Evolutionary conservation across 768 basidiomycete genomes (phyloP).

Genomic region (Rhizopogon vinicolor): DNA sequence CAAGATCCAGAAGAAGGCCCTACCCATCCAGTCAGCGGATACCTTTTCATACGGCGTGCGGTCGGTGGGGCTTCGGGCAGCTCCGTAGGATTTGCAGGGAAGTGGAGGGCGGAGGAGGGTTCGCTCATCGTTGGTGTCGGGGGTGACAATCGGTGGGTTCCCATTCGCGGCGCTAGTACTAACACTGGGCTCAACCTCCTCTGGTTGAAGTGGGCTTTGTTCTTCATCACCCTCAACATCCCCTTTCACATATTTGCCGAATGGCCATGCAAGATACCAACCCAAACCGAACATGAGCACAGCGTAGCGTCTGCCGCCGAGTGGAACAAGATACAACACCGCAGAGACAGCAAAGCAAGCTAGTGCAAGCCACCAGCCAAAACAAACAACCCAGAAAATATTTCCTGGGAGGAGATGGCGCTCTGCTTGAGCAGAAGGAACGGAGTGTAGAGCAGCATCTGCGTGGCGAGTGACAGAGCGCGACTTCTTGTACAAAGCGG

Average conservation of each 20-base stretch:
- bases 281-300: slow-evolving; percentile 87
- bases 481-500: slow-evolving; percentile 96
- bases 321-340: slow-evolving; percentile 68
- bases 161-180: slow-evolving; percentile 15
- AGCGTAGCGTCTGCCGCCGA: slow-evolving; percentile 80
- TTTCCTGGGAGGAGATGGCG: slow-evolving; percentile 93
- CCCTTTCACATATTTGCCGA: slow-evolving; percentile 97
- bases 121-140: slow-evolving; percentile 42
- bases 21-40: slow-evolving; percentile 54
- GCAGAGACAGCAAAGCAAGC: slow-evolving; percentile 64
- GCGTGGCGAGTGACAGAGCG: slow-evolving; percentile 95
- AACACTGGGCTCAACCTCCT: slow-evolving; percentile 21
- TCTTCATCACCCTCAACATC: slow-evolving; percentile 46
- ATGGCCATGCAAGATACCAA: slow-evolving; percentile 98
- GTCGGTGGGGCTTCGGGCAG: slow-evolving; percentile 32
- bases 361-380: slow-evolving; percentile 92
- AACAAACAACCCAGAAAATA: slow-evolving; percentile 83
- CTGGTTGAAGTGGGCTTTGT: slow-evolving; percentile 30
- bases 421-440: slow-evolving; percentile 91
- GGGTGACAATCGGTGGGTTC: slow-evolving; percentile 39
- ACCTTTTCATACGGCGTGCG: slow-evolving; percentile 17
- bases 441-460: slow-evolving; percentile 87
- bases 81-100: slow-evolving; percentile 60
- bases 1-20: slow-evolving; percentile 75
- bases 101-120: slow-evolving; percentile 33